Conservation (phyloP, 148 eudicot genomes). For the Rhododendron mucronatum region DNA sequence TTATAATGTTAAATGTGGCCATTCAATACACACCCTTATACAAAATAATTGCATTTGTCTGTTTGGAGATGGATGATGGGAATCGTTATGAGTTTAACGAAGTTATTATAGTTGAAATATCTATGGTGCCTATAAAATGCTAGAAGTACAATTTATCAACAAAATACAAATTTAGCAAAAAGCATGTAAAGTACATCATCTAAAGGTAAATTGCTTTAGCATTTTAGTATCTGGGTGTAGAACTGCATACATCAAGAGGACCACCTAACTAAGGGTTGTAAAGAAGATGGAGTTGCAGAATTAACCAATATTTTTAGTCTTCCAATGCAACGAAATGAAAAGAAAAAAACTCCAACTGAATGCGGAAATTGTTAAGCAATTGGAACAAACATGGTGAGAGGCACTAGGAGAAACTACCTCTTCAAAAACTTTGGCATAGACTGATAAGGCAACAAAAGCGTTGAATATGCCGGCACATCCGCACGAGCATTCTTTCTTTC, state of each 20-base stretch:
- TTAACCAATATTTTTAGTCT: neutral
- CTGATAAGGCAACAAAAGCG: constrained; percentile 80
- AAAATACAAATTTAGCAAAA: neutral
- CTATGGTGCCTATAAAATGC: neutral
- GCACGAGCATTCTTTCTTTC: constrained; percentile 62
- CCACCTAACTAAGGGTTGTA: neutral
- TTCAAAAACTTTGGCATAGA: constrained; percentile 84
- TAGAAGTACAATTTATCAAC: neutral
- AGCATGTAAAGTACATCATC: neutral
- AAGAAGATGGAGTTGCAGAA: neutral
- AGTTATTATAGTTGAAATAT: neutral
- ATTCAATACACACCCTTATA: neutral
- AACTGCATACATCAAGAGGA: neutral
- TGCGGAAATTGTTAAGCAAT: neutral
- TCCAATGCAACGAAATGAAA: neutral
- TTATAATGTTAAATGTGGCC: neutral
- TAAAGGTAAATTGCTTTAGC: neutral
- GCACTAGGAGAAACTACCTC: constrained; percentile 44
- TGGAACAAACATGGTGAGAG: constrained; percentile 3
- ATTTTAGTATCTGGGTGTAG: neutral
- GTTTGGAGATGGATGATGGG: neutral
- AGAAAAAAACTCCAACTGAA: neutral
- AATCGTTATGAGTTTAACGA: neutral
- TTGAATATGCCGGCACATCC: constrained; percentile 96
- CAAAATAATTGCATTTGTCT: neutral